phyloP scores from a whole-genome alignment of 179 eudicot genomes.

The Heliamphora pulchella region DNA sequence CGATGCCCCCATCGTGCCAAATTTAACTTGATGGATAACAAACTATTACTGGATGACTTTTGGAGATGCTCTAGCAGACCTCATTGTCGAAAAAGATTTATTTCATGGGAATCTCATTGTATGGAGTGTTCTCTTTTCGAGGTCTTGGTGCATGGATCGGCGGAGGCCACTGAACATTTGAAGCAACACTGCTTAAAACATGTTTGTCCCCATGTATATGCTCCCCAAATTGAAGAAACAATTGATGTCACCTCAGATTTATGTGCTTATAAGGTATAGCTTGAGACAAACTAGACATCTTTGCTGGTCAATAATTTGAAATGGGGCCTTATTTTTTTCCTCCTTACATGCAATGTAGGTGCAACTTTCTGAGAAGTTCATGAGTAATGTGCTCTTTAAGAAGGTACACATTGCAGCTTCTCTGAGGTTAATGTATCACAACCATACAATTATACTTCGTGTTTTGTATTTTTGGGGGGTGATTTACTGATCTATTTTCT shows the following conservation, averaged over 20 bases:
- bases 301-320: slow-evolving; percentile 12
- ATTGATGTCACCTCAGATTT: slow-evolving; percentile 97
- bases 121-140: slow-evolving; percentile 21
- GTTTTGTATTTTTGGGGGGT: background rate
- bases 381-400: slow-evolving; percentile 85
- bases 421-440: background rate
- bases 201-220: slow-evolving; percentile 92
- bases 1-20: too few relatives aligned
- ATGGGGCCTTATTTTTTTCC: slow-evolving; percentile 11
- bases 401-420: slow-evolving; percentile 43
- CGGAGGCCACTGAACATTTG: slow-evolving; percentile 96
- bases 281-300: slow-evolving; percentile 4
- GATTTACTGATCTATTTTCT: background rate
- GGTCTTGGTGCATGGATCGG: slow-evolving; percentile 98
- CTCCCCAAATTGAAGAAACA: slow-evolving; percentile 86
- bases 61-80: too few relatives aligned
- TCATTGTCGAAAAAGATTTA: background rate
- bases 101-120: background rate
- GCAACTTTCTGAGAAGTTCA: slow-evolving; percentile 88
- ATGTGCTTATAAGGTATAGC: slow-evolving; percentile 86
- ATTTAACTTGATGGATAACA: too few relatives aligned
- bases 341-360: slow-evolving; percentile 39
- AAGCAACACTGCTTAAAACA: slow-evolving; percentile 79
- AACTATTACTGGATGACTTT: too few relatives aligned
- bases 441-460: background rate